Percentiles rank a stretch among this genome's conserved stretches.
These are phyloP conservation scores for Stachybotrys echinatus DNA, from an alignment of 2,329 filamentous ascomycete species.

Conservation along the genomic window DNA sequence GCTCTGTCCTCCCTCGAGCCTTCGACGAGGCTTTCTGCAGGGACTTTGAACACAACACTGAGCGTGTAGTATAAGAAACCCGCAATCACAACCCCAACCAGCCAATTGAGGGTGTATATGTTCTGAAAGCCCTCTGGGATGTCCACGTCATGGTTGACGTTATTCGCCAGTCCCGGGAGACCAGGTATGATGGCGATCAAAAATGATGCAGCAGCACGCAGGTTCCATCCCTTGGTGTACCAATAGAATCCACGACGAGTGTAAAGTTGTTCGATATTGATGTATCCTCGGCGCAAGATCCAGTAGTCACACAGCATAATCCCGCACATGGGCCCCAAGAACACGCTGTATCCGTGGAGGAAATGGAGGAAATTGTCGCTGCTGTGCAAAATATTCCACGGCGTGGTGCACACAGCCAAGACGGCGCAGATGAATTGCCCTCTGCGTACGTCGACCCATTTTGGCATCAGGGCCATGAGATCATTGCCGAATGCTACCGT, in stretches of 20 bases:
- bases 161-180: slow-evolving; percentile 13
- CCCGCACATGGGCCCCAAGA: slow-evolving; percentile 30
- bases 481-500: slow-evolving; percentile 49
- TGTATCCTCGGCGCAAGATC: slow-evolving; percentile 25
- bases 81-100: slow-evolving; percentile 10
- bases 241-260: slow-evolving; percentile 26
- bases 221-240: slow-evolving; percentile 22
- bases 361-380: slow-evolving; percentile 16
- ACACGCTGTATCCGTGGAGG: slow-evolving; percentile 27
- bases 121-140: slow-evolving; percentile 10
- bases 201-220: slow-evolving; percentile 22
- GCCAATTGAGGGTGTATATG: slow-evolving; percentile 17
- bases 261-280: slow-evolving; percentile 31
- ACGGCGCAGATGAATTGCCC: slow-evolving; percentile 33
- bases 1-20: slow-evolving; percentile 4
- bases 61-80: slow-evolving; percentile 7
- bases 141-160: slow-evolving; percentile 10
- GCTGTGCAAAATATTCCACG: slow-evolving; percentile 11
- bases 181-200: slow-evolving; percentile 20
- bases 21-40: slow-evolving; percentile 2
- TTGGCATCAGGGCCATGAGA: slow-evolving; percentile 44
- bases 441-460: slow-evolving; percentile 45
- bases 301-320: slow-evolving; percentile 32
- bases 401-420: slow-evolving; percentile 8
- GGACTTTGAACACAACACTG: slow-evolving; percentile 2